phyloP scores from a whole-genome alignment of 2,329 filamentous ascomycete genomes.

The Zymoseptoria passerinii region DNA sequence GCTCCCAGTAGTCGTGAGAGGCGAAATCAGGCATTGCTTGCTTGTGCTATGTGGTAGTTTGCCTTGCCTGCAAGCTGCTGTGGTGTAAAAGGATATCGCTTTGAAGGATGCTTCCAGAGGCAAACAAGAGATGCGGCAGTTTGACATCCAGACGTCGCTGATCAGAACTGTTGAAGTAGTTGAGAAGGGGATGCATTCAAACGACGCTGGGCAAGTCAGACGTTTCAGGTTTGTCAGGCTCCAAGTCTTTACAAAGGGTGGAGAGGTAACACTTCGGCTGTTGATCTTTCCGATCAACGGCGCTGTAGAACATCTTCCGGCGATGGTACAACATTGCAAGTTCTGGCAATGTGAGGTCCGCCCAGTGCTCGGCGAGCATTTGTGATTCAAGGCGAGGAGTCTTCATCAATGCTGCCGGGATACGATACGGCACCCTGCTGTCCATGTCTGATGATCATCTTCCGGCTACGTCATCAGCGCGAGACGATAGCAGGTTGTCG shows the following conservation, averaged over 20 bases:
- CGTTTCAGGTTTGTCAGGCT: too few species aligned
- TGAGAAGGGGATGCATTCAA: neutral
- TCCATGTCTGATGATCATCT: neutral
- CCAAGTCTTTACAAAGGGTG: neutral
- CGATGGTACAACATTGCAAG: too few species aligned
- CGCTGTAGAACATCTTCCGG: neutral
- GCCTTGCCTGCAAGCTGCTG: neutral
- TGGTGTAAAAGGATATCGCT: neutral
- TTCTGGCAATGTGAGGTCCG: neutral
- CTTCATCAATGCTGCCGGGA: neutral
- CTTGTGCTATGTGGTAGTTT: neutral
- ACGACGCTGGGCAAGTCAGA: neutral
- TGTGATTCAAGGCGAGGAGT: neutral
- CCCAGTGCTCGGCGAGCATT: neutral
- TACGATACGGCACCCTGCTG: neutral
- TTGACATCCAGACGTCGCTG: neutral
- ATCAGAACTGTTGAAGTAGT: neutral
- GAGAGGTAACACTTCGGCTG: neutral
- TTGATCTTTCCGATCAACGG: neutral
- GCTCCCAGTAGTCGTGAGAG: slow-evolving; percentile 17
- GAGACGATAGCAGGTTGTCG: neutral
- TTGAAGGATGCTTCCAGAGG: neutral
- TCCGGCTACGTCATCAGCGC: neutral
- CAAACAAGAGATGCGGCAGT: neutral
- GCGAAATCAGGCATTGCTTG: slow-evolving; percentile 17